A percentile compares a stretch with the other conserved stretches of the same genome.
Evolutionary conservation across 495 filamentous ascomycete genomes (phyloP).

Genomic region (Xylaria curta): DNA sequence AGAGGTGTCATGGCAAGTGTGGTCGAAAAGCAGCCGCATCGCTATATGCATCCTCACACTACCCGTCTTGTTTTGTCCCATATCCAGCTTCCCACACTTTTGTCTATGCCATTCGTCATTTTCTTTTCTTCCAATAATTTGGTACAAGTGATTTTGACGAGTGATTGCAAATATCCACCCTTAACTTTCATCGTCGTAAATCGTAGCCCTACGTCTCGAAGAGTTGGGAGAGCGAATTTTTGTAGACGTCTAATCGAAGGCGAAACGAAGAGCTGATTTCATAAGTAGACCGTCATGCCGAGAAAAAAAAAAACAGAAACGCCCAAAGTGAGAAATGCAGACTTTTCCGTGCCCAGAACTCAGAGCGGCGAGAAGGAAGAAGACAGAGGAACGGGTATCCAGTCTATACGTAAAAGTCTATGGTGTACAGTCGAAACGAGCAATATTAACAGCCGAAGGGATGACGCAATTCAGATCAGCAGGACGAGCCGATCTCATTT

Average conservation of each 20-base stretch:
- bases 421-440: slow-evolving; percentile 36
- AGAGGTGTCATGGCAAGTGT: slow-evolving; percentile 11
- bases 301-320: slow-evolving; percentile 14
- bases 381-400: slow-evolving; percentile 38
- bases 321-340: slow-evolving; percentile 21
- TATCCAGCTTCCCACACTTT: slow-evolving; percentile 22
- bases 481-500: slow-evolving; percentile 7
- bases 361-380: slow-evolving; percentile 4
- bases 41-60: slow-evolving; percentile 21
- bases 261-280: slow-evolving; percentile 4
- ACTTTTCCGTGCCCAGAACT: slow-evolving; percentile 32
- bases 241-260: slow-evolving; percentile 22
- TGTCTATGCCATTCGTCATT: slow-evolving; percentile 27
- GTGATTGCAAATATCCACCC: slow-evolving; percentile 19
- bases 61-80: slow-evolving; percentile 14
- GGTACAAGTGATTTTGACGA: slow-evolving; percentile 22
- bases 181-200: slow-evolving; percentile 25
- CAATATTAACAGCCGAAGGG: background rate
- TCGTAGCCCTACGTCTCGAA: slow-evolving; percentile 21
- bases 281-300: slow-evolving; percentile 16
- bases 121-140: slow-evolving; percentile 15
- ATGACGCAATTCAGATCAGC: slow-evolving; percentile 1
- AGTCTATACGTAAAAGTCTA: slow-evolving; percentile 44
- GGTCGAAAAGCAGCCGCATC: slow-evolving; percentile 12
- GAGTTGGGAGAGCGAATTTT: background rate